Evolutionary conservation across 108 stramenopile species (phyloP).

Genomic region (Nitzschia sp.): DNA sequence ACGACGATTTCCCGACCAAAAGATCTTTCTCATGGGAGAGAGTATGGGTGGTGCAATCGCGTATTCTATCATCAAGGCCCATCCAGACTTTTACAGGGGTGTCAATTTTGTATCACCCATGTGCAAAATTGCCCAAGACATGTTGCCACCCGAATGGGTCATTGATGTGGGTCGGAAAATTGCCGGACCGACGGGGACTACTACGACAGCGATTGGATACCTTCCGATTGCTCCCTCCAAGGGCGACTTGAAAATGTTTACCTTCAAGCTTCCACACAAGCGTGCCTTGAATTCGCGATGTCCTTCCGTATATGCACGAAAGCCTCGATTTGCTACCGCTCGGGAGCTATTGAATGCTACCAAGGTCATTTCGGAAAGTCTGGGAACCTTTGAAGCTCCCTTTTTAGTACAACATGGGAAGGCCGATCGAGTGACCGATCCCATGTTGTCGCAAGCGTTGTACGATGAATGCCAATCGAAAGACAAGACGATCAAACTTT

Average conservation of each 20-base stretch:
- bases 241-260: constrained; percentile 38
- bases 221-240: constrained; percentile 48
- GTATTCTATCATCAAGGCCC: constrained; percentile 38
- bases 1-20: constrained; percentile 41
- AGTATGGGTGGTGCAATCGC: constrained; percentile 73
- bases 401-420: constrained; percentile 68
- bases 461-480: constrained; percentile 56
- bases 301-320: constrained; percentile 45
- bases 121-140: constrained; percentile 60
- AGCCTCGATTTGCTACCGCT: constrained; percentile 66
- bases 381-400: constrained; percentile 53
- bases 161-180: constrained; percentile 43
- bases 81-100: constrained; percentile 43
- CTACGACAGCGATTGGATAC: constrained; percentile 27
- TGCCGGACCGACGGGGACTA: constrained; percentile 44
- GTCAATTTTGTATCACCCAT: constrained; percentile 65
- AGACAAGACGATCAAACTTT: constrained; percentile 61
- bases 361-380: constrained; percentile 39
- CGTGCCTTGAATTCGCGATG: constrained; percentile 21
- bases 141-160: constrained; percentile 59
- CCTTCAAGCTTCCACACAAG: constrained; percentile 53
- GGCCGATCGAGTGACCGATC: constrained; percentile 61
- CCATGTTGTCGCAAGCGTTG: constrained; percentile 50
- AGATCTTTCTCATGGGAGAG: constrained; percentile 66
- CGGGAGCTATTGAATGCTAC: constrained; percentile 61